Percentiles rank a stretch among this genome's conserved stretches.
phyloP scores from a whole-genome alignment of 176 grass and related monocot species.

The Melocanna baccifera region DNA sequence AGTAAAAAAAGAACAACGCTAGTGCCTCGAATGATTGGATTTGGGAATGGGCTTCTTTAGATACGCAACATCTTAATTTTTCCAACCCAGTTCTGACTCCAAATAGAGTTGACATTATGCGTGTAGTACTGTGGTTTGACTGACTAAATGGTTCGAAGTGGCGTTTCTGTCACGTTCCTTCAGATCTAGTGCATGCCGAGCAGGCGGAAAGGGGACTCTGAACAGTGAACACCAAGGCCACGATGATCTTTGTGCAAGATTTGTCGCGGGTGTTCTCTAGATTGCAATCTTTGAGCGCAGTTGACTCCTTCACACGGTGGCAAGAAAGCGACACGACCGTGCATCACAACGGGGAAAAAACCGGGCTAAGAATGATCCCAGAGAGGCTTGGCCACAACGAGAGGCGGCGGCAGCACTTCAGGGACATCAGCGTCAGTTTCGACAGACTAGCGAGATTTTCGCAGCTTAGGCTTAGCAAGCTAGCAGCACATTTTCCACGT shows the following conservation, averaged over 20 bases:
- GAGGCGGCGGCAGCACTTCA: neutral
- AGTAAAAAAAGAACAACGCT: too few species aligned
- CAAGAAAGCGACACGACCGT: neutral
- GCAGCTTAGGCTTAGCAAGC: neutral
- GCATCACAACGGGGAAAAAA: neutral
- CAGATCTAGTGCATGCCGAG: neutral
- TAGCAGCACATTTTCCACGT: too few species aligned
- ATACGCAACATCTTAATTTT: neutral
- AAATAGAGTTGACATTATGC: neutral
- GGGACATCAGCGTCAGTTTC: neutral
- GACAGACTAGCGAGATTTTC: neutral
- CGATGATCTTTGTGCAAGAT: neutral
- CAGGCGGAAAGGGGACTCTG: neutral
- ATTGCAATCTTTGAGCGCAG: constrained; percentile 4
- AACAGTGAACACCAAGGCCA: neutral
- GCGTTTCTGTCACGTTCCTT: neutral
- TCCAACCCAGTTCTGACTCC: neutral
- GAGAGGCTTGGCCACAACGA: neutral
- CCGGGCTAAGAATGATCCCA: neutral
- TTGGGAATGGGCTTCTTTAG: constrained; percentile 4
- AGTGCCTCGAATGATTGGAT: neutral
- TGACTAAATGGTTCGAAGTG: neutral
- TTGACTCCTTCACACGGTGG: neutral
- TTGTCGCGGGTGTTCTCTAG: neutral
- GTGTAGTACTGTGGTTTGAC: neutral